Base-by-base conservation (phyloP, 306 rosid species). In the Cucumis melo region DNA sequence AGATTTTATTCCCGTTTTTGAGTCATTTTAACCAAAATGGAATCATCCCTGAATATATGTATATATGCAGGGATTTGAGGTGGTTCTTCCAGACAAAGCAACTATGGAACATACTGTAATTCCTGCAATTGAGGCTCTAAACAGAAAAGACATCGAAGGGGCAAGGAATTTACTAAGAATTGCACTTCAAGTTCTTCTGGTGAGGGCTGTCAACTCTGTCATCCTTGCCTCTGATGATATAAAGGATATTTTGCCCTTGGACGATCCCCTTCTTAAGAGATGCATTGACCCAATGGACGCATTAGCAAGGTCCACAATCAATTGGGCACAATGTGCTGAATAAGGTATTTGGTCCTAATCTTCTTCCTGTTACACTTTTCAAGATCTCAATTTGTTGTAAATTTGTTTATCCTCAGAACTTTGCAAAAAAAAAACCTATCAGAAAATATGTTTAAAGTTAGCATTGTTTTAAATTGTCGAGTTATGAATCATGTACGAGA, bases 81-180 rank as follows among this genome's bases (percentile, higher is more conserved):
- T 88, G 67, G 85, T 89, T 56, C 80, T 87, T 41, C 91, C 89
- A 27, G 95, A 89, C 80, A 88, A 85, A 78, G 91, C 91, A 16
- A 91, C 93, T 3, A 88, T 87, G 90, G 97, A 91, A 77, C 90
- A 91, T 66, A 80, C 89, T 7, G 85, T 88, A 58, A 80, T 85
- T 83, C 96, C 96, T 56, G 90, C 93, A 53, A 81, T 78, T 59
- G 96, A 88, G 82, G 97, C 97, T 73, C 76, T 88, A 79, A 80
- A 83, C 77, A 80, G 93, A 82, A 88, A 88, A 32, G 97, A 92
- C 82, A 84, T 85, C 78, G 89, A 92, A 88, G 98, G 93, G 61
- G 92, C 96, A 32, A 80, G 83, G 77, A 92, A 88, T 77, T 88
- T 90, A 53, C 79, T 38, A 6, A 38, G n/a, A 50, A 50, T 50